These are phyloP conservation scores for Thalassiosira hispida DNA, from an alignment of 352 stramenopile genomes.

Conservation along the genomic window DNA sequence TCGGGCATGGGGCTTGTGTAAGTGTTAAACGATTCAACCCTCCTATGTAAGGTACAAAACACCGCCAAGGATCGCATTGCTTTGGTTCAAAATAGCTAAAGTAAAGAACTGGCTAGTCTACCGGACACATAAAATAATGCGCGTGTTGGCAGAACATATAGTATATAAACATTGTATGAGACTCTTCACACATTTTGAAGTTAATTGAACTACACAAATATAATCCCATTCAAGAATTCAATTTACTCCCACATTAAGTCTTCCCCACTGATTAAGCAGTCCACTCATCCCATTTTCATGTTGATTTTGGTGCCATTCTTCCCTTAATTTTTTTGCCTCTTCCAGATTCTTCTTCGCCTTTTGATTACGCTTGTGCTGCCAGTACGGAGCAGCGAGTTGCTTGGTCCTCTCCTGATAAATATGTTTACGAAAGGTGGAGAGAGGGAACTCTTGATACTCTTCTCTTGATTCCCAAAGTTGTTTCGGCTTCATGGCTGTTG, in stretches of 20 bases:
- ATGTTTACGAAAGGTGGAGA: constrained; percentile 12
- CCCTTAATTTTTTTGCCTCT: constrained; percentile 13
- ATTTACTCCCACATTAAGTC: not conserved
- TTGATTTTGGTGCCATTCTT: not conserved
- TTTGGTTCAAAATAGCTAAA: no score
- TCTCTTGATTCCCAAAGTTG: not conserved
- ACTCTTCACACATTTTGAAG: no score
- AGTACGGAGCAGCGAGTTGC: constrained; percentile 1
- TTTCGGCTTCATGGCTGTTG: constrained; percentile 3
- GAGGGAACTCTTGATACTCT: constrained; percentile 20
- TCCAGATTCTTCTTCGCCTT: constrained; percentile 9
- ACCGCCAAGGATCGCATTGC: no score
- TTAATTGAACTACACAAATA: no score
- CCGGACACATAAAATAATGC: no score
- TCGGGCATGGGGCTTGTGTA: no score
- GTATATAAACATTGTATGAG: no score
- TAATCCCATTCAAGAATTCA: no score
- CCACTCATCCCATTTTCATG: not conserved
- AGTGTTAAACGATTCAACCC: no score
- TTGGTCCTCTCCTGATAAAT: constrained; percentile 20
- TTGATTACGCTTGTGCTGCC: constrained; percentile 13
- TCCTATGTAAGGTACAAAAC: no score
- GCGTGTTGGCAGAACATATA: no score
- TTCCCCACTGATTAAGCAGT: not conserved
- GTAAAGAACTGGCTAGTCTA: no score